Percentiles rank a stretch among this genome's conserved stretches.
These are phyloP conservation scores for Ascoidea asiatica DNA, from an alignment of 805 yeast species.

Conservation along the genomic window DNA sequence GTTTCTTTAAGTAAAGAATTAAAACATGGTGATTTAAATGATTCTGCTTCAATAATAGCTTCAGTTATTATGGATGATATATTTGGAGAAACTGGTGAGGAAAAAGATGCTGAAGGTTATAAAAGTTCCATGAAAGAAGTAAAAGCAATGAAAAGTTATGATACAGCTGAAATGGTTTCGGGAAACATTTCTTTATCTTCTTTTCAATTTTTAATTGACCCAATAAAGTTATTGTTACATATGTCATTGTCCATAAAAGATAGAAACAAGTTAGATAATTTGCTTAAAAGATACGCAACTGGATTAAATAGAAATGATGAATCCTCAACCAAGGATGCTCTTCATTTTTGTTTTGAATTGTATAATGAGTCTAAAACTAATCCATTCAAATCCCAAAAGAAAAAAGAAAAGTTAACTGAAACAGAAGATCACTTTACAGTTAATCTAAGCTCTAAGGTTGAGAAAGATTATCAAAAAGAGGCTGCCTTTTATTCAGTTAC, in stretches of 20 bases:
- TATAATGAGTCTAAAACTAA: slow-evolving; percentile 35
- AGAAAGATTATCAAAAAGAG: slow-evolving; percentile 34
- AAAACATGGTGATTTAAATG: slow-evolving; percentile 64
- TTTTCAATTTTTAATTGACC: slow-evolving; percentile 48
- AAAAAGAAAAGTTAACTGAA: slow-evolving; percentile 20
- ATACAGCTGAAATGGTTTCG: slow-evolving; percentile 70
- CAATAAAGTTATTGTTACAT: slow-evolving; percentile 48
- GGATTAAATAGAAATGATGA: slow-evolving; percentile 69
- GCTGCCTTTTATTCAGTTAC: slow-evolving; percentile 42
- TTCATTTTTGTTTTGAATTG: slow-evolving; percentile 64
- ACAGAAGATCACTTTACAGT: slow-evolving; percentile 60
- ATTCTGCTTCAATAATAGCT: slow-evolving; percentile 43
- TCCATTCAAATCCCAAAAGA: slow-evolving; percentile 11
- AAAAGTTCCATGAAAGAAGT: slow-evolving; percentile 80
- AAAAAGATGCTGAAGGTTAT: slow-evolving; percentile 90
- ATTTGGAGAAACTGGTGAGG: slow-evolving; percentile 86
- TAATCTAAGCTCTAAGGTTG: slow-evolving; percentile 48
- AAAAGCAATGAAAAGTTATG: slow-evolving; percentile 76
- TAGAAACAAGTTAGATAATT: slow-evolving; percentile 66
- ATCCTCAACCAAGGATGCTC: slow-evolving; percentile 38
- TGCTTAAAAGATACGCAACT: slow-evolving; percentile 60
- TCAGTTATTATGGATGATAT: slow-evolving; percentile 80
- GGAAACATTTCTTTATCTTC: slow-evolving; percentile 42
- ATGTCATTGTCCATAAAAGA: slow-evolving; percentile 56
- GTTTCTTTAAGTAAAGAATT: slow-evolving; percentile 33